A percentile compares a stretch with the other conserved stretches of the same genome.
Evolutionary conservation across 2,329 filamentous ascomycete species (phyloP).

Genomic region (Cercospora berteroae): DNA sequence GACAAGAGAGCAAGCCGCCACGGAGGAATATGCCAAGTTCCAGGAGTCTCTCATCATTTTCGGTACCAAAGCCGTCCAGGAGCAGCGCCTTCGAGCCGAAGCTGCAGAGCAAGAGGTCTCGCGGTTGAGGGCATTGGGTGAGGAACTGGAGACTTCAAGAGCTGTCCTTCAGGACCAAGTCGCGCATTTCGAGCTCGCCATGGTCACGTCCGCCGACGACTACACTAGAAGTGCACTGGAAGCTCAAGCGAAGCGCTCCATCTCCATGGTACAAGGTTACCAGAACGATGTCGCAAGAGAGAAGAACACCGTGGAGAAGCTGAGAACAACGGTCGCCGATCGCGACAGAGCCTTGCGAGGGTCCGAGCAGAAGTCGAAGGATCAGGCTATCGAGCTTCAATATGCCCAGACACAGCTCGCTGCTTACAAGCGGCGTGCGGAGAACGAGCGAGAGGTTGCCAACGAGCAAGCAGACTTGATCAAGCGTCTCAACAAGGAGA

Average conservation of each 20-base stretch:
- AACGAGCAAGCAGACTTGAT: slow-evolving; percentile 19
- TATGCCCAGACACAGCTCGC: not conserved
- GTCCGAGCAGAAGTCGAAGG: not conserved
- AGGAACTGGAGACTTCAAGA: slow-evolving; percentile 5
- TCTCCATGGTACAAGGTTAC: slow-evolving; percentile 19
- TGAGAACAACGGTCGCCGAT: not conserved
- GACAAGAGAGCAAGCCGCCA: not conserved
- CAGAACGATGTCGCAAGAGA: slow-evolving; percentile 16
- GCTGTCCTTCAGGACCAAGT: slow-evolving; percentile 6
- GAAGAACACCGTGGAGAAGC: slow-evolving; percentile 7
- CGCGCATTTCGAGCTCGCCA: slow-evolving; percentile 6
- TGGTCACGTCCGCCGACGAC: slow-evolving; percentile 8
- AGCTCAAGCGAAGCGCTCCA: slow-evolving; percentile 19
- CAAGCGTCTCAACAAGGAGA: slow-evolving; percentile 11
- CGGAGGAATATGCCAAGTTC: not conserved
- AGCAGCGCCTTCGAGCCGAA: slow-evolving; percentile 12
- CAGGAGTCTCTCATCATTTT: slow-evolving; percentile 10
- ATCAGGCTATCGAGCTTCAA: slow-evolving; percentile 7
- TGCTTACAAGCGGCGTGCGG: not conserved
- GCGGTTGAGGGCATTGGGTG: not conserved
- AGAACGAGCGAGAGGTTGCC: slow-evolving; percentile 3
- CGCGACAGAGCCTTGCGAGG: not conserved
- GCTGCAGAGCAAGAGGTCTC: not conserved
- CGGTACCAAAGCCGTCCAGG: slow-evolving; percentile 9
- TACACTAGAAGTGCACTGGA: slow-evolving; percentile 17